Evolutionary conservation across 2,329 filamentous ascomycete genomes (phyloP).

Genomic region (Seiridium cupressi): DNA sequence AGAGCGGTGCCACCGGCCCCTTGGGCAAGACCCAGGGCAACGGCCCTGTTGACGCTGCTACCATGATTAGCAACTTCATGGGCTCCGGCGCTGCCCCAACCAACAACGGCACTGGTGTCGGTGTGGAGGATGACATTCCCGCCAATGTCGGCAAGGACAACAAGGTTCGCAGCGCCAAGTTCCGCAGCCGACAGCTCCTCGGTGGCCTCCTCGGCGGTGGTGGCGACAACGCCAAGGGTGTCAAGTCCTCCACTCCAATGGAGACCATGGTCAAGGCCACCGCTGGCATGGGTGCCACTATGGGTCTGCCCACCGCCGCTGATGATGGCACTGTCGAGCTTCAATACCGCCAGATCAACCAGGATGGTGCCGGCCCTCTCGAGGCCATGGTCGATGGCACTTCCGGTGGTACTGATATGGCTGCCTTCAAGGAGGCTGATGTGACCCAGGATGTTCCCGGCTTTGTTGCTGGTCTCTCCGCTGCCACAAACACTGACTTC

Average conservation of each 20-base stretch:
- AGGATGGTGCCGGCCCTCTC: slow-evolving; percentile 66
- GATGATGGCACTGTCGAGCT: slow-evolving; percentile 61
- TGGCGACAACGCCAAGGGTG: slow-evolving; percentile 34
- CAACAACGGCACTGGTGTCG: slow-evolving; percentile 36
- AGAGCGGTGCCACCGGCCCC: slow-evolving; percentile 50
- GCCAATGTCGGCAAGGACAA: slow-evolving; percentile 10
- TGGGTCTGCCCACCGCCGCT: slow-evolving; percentile 58
- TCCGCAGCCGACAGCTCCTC: slow-evolving; percentile 19
- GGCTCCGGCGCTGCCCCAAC: slow-evolving; percentile 35
- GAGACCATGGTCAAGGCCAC: slow-evolving; percentile 54
- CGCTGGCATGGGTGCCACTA: slow-evolving; percentile 50
- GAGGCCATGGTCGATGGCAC: slow-evolving; percentile 60
- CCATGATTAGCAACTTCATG: slow-evolving; percentile 62
- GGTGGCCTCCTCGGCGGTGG: slow-evolving; percentile 28
- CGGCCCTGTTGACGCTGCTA: slow-evolving; percentile 55
- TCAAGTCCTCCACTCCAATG: slow-evolving; percentile 36
- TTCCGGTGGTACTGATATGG: slow-evolving; percentile 59
- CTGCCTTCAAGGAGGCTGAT: slow-evolving; percentile 58
- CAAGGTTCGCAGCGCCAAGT: slow-evolving; percentile 19
- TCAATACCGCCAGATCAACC: slow-evolving; percentile 70
- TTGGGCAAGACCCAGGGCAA: slow-evolving; percentile 63
- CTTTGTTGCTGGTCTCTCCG: slow-evolving; percentile 55
- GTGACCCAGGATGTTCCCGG: slow-evolving; percentile 63
- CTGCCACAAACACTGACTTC: slow-evolving; percentile 62
- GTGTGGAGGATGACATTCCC: slow-evolving; percentile 43